A percentile compares a stretch with the other conserved stretches of the same genome.
Evolutionary conservation across 2,329 filamentous ascomycete species (phyloP).

Genomic region (Penicillium sp.): DNA sequence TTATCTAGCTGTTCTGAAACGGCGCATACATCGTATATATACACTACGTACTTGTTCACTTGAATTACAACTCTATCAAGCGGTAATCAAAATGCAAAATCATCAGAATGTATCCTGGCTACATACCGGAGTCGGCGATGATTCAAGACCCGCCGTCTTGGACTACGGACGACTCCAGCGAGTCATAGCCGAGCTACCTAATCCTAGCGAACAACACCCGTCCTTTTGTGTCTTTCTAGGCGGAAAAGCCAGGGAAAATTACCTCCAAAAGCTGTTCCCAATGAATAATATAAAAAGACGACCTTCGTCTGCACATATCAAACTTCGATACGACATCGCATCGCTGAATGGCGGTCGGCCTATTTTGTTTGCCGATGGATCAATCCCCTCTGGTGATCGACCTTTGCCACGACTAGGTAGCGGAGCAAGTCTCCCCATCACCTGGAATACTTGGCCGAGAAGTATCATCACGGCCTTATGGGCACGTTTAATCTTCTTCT

Average conservation of each 20-base stretch:
- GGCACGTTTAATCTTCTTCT: conserved; percentile 20
- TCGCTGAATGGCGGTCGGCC: conserved; percentile 1
- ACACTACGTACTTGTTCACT: not conserved
- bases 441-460: conserved; percentile 1
- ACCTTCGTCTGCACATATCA: conserved; percentile 3
- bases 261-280: conserved; percentile 9
- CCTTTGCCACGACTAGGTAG: not conserved
- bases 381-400: not conserved
- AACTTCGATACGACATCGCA: conserved; percentile 6
- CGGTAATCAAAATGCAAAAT: no score
- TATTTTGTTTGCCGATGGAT: conserved; percentile 4
- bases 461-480: conserved; percentile 5
- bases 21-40: not conserved
- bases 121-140: conserved; percentile 9
- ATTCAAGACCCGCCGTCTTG: conserved; percentile 3
- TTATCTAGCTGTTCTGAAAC: no score
- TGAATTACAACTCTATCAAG: conserved; percentile 2
- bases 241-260: conserved; percentile 4
- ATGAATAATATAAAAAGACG: conserved; percentile 16
- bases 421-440: not conserved
- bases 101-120: conserved; percentile 13
- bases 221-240: conserved; percentile 13
- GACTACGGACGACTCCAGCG: conserved; percentile 6
- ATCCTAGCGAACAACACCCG: conserved; percentile 7
- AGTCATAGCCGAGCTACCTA: conserved; percentile 1